phyloP scores from a whole-genome alignment of 2,329 filamentous ascomycete genomes.

The Monosporascus cannonballus region DNA sequence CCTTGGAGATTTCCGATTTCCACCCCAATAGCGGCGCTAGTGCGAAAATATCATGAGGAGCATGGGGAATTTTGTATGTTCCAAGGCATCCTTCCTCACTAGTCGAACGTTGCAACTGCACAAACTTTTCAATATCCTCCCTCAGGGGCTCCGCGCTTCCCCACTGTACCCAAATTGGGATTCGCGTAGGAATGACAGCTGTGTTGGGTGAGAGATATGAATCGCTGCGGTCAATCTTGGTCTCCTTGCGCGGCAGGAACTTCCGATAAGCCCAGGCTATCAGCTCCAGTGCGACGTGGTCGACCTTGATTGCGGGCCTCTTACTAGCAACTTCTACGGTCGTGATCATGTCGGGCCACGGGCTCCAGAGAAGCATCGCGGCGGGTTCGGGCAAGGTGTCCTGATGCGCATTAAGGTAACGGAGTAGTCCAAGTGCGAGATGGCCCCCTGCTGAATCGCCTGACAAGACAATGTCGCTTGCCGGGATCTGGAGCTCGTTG shows the following conservation, averaged over 20 bases:
- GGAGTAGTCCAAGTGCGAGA: conserved; percentile 23
- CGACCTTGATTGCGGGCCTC: conserved; percentile 4
- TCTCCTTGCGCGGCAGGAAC: conserved; percentile 16
- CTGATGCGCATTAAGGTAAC: conserved; percentile 23
- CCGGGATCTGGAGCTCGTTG: conserved; percentile 16
- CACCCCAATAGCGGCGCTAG: conserved; percentile 16
- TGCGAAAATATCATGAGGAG: conserved; percentile 18
- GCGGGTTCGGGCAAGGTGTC: conserved; percentile 14
- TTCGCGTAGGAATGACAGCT: conserved; percentile 6
- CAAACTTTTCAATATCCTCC: conserved; percentile 15
- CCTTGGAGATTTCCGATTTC: conserved; percentile 1
- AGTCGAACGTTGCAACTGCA: conserved; percentile 8
- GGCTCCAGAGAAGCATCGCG: conserved; percentile 21
- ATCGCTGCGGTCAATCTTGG: conserved; percentile 2
- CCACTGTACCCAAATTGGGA: conserved; percentile 18
- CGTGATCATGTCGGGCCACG: conserved; percentile 19
- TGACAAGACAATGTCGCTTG: conserved; percentile 23
- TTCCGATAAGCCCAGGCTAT: conserved; percentile 9
- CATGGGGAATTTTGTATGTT: conserved; percentile 1
- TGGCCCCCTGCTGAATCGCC: conserved; percentile 29
- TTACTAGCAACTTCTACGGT: conserved; percentile 3
- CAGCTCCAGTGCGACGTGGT: conserved; percentile 5
- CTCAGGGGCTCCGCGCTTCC: conserved; percentile 15
- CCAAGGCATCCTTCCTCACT: neutral
- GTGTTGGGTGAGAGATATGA: conserved; percentile 12